Base-by-base conservation (phyloP, 2,329 filamentous ascomycete species). In the Byssothecium circinans region DNA sequence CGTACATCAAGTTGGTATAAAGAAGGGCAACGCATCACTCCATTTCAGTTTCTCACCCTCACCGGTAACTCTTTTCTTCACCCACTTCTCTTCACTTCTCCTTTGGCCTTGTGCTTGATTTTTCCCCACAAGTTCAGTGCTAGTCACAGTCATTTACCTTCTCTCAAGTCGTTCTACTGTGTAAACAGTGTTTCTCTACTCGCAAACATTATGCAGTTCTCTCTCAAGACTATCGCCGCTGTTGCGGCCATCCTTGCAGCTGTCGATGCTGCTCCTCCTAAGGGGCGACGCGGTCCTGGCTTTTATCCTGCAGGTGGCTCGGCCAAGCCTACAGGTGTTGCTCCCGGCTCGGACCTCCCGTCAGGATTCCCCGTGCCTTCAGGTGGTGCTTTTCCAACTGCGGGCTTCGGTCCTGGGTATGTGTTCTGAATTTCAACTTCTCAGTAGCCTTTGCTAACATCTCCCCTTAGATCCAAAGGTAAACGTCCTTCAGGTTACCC, bases 121-220 rank as follows among this genome's bases (percentile, higher is more conserved):
- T 45, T 37, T 43, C 48, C 33, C 23, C 41, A 27, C 43, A 48
- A 25, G 29, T 12, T 32, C 29, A 55, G 55, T 60, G 59, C 57
- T 52, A 59, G 53, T 32, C 56, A 57, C 53, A 45, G 23, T 48
- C 45, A 15, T 47, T 52, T 36, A 35, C 20, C 47, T n/a, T n/a
- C 49, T 47, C 42, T 36, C 25, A 42, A 39, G 33, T 54, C 53
- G 17, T 43, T 53, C 52, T 47, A 58, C 56, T 58, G 57, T 49
- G 53, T 57, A 59, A 53, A 51, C 10, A 34, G 33, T 38, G 22
- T 45, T 48, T 43, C 23, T 25, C 20, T 43, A 36, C 1, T 20
- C 38, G 41, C 44, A 50, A 52, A 19, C 29, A 52, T 17, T 23
- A 64, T 64, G 61, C 60, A 53, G 41, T 59, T 62, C 51, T 53